phyloP scores from a whole-genome alignment of 306 rosid genomes.

The Begonia peltatifolia region DNA sequence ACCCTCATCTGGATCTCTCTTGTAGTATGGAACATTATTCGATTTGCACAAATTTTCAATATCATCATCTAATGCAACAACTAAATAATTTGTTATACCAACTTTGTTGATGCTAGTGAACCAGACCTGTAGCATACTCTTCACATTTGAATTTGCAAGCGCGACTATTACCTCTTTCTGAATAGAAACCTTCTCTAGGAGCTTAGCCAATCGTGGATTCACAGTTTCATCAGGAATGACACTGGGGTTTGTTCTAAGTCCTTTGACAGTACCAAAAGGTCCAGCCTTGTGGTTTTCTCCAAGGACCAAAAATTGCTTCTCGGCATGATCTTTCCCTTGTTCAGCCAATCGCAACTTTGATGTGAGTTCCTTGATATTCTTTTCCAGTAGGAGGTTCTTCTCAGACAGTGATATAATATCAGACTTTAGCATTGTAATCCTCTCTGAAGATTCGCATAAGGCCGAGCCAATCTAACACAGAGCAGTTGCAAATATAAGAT shows the following conservation, averaged over 20 bases:
- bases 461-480: conserved; percentile 33
- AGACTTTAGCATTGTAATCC: conserved; percentile 25
- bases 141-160: conserved; percentile 66
- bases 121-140: conserved; percentile 59
- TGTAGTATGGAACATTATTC: conserved; percentile 62
- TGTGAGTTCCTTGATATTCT: conserved; percentile 31
- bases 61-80: conserved; percentile 52
- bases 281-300: conserved; percentile 73
- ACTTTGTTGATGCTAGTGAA: conserved; percentile 55
- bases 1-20: conserved; percentile 62
- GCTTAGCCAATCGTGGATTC: conserved; percentile 66
- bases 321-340: conserved; percentile 56
- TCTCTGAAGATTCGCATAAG: conserved; percentile 38
- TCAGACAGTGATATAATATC: conserved; percentile 29
- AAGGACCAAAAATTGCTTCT: conserved; percentile 40
- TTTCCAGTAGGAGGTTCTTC: conserved; percentile 43
- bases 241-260: conserved; percentile 66
- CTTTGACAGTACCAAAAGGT: conserved; percentile 68
- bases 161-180: conserved; percentile 55
- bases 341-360: conserved; percentile 47
- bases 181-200: conserved; percentile 54
- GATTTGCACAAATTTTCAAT: conserved; percentile 53
- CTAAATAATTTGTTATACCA: conserved; percentile 64
- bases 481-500: background rate
- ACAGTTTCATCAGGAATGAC: conserved; percentile 54